phyloP scores from a whole-genome alignment of 2,329 filamentous ascomycete genomes.

The Talaromyces sp. region DNA sequence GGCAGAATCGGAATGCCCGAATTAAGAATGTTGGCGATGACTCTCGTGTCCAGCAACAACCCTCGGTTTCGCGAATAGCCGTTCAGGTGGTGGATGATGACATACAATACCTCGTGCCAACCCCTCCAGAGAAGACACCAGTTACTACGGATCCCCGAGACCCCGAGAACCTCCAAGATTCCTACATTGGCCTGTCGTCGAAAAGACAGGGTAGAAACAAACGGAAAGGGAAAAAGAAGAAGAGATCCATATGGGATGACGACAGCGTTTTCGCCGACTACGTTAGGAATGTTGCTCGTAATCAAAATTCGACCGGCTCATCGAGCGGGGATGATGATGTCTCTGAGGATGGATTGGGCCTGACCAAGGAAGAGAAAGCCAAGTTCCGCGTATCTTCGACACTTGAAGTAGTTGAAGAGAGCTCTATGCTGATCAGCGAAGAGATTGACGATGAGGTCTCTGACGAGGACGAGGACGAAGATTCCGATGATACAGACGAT shows the following conservation, averaged over 20 bases:
- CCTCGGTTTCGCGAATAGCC: not conserved
- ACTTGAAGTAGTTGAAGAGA: not conserved
- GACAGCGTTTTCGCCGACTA: slow-evolving; percentile 42
- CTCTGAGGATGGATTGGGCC: slow-evolving; percentile 19
- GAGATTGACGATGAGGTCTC: slow-evolving; percentile 19
- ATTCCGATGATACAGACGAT: slow-evolving; percentile 10
- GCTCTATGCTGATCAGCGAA: not conserved
- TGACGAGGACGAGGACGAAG: slow-evolving; percentile 14
- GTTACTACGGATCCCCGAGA: not conserved
- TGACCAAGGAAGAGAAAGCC: slow-evolving; percentile 18
- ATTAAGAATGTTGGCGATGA: slow-evolving; percentile 16
- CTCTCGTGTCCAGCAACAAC: slow-evolving; percentile 14
- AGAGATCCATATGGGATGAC: slow-evolving; percentile 27
- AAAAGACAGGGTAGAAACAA: not conserved
- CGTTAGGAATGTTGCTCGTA: slow-evolving; percentile 33
- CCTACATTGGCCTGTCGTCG: not conserved
- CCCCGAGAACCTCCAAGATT: not conserved
- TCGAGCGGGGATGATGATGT: slow-evolving; percentile 20
- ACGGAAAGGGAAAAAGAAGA: not conserved
- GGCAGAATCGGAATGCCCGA: slow-evolving; percentile 13
- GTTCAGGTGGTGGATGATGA: slow-evolving; percentile 7
- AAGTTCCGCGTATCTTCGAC: not conserved
- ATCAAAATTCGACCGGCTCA: slow-evolving; percentile 2
- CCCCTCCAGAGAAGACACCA: not conserved
- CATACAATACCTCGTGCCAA: not conserved